Conservation (phyloP, 179 eudicot species). For the Amaranthus tricolor region DNA sequence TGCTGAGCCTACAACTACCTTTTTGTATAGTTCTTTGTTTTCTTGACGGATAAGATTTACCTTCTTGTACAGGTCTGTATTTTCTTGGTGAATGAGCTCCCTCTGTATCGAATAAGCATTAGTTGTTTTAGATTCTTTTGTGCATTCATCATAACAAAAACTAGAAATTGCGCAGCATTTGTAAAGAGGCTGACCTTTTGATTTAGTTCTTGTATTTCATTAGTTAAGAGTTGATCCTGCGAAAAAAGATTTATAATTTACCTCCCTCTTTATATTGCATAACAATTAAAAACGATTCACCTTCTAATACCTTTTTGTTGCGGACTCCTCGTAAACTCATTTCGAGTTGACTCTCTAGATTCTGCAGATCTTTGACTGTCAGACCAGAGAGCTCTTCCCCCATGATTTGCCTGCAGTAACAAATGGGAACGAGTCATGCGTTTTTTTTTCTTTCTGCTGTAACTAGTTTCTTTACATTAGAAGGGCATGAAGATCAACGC, state of each 20-base stretch:
- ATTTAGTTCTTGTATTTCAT: slow-evolving; percentile 66
- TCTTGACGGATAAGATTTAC: slow-evolving; percentile 56
- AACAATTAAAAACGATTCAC: background rate
- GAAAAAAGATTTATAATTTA: slow-evolving; percentile 19
- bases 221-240: slow-evolving; percentile 67
- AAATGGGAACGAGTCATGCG: slow-evolving; percentile 6
- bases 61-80: slow-evolving; percentile 63
- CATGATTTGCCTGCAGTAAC: slow-evolving; percentile 37
- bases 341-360: slow-evolving; percentile 45
- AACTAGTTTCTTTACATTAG: background rate
- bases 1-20: slow-evolving; percentile 38
- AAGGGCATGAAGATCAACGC: no score
- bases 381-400: slow-evolving; percentile 56
- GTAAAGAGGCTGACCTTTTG: slow-evolving; percentile 47
- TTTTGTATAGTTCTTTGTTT: slow-evolving; percentile 50
- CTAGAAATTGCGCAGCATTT: background rate
- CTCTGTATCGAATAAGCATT: slow-evolving; percentile 45
- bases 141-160: slow-evolving; percentile 1
- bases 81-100: slow-evolving; percentile 66
- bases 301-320: slow-evolving; percentile 33
- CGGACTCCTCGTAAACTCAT: slow-evolving; percentile 45
- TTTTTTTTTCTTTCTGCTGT: background rate
- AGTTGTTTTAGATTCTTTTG: slow-evolving; percentile 5
- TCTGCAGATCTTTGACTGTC: slow-evolving; percentile 39
- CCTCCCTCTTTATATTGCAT: background rate